phyloP scores from a whole-genome alignment of 495 filamentous ascomycete genomes.

The Aspergillus wentii region DNA sequence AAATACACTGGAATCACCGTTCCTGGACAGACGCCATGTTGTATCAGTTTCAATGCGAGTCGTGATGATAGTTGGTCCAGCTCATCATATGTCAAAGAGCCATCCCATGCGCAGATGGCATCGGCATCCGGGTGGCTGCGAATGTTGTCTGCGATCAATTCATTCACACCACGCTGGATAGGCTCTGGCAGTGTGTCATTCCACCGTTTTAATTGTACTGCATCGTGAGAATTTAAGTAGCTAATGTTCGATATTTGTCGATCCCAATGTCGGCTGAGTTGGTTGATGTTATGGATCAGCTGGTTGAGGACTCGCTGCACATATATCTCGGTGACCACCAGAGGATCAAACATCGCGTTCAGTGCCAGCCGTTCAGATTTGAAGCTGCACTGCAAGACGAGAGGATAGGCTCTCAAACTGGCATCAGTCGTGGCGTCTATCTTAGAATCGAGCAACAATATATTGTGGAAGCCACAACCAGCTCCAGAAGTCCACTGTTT shows the following conservation, averaged over 20 bases:
- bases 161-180: not conserved
- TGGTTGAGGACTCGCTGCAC: not conserved
- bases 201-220: not conserved
- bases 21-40: not conserved
- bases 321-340: not conserved
- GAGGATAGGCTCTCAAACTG: not conserved
- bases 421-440: not conserved
- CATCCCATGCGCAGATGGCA: constrained; percentile 26
- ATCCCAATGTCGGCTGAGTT: not conserved
- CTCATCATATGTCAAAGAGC: constrained; percentile 22
- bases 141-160: not conserved
- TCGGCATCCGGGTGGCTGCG: not conserved
- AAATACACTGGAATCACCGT: constrained; percentile 14
- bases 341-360: not conserved
- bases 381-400: not conserved
- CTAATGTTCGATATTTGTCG: not conserved
- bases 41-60: constrained; percentile 2
- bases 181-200: not conserved
- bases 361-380: not conserved
- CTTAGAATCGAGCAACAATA: not conserved
- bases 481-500: too few species aligned
- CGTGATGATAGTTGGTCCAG: constrained; percentile 12
- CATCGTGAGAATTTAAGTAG: not conserved
- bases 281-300: not conserved
- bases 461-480: too few species aligned